phyloP scores from a whole-genome alignment of 2,329 filamentous ascomycete species.

The Lomentospora prolificans region DNA sequence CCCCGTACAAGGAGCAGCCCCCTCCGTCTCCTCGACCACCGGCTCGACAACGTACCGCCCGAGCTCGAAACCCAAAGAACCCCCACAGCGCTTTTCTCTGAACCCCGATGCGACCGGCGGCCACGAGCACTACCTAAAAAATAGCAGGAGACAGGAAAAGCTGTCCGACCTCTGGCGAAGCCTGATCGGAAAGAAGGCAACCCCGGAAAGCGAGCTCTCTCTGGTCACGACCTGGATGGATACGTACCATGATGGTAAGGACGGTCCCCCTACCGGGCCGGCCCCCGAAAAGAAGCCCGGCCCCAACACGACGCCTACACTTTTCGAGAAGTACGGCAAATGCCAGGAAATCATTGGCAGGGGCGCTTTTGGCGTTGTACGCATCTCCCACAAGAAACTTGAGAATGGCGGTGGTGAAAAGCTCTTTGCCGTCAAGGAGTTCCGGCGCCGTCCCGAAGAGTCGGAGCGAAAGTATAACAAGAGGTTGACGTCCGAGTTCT shows the following conservation, averaged over 20 bases:
- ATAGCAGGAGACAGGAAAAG: conserved; percentile 87
- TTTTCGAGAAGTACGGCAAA: conserved; percentile 96
- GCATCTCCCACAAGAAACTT: conserved; percentile 92
- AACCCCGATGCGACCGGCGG: conserved; percentile 49
- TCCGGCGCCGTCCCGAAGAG: conserved; percentile 86
- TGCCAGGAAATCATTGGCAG: conserved; percentile 95
- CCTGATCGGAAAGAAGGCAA: conserved; percentile 73
- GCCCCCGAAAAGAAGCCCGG: conserved; percentile 69
- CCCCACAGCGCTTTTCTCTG: conserved; percentile 40
- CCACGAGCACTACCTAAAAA: conserved; percentile 83
- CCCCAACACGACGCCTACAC: conserved; percentile 57
- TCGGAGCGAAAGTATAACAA: conserved; percentile 98
- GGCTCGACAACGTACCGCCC: conserved; percentile 18
- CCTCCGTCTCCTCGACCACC: conserved; percentile 18
- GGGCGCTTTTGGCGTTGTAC: conserved; percentile 92
- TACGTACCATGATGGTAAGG: conserved; percentile 37
- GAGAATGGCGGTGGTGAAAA: conserved; percentile 76
- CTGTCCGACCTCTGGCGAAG: conserved; percentile 83
- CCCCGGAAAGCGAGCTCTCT: conserved; percentile 71
- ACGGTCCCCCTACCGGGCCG: conserved; percentile 62
- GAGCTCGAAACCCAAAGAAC: conserved; percentile 21
- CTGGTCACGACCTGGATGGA: conserved; percentile 95
- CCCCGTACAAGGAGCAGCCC: conserved; percentile 14
- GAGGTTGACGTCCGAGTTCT: conserved; percentile 92
- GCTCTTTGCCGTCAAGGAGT: conserved; percentile 96